Conservation (phyloP, 768 basidiomycete species). For the Chiua virens region DNA sequence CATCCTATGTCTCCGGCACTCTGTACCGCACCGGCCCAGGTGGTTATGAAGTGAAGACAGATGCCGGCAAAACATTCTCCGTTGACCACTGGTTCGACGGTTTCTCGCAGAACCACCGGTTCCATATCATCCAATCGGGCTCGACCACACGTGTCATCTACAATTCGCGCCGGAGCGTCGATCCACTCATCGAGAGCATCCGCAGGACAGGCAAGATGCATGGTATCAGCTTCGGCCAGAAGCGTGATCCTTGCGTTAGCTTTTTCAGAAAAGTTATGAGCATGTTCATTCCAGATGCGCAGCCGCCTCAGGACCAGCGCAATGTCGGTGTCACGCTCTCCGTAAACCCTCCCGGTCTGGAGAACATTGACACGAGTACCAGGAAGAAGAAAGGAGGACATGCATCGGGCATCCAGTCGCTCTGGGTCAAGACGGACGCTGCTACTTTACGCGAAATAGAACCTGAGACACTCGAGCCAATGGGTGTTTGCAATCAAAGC, state of each 20-base stretch:
- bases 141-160: constrained; percentile 31
- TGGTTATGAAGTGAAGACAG: constrained; percentile 24
- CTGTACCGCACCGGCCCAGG: constrained; percentile 42
- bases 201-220: constrained; percentile 22
- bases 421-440: constrained; percentile 35
- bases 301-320: neutral
- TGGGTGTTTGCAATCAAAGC: constrained; percentile 29
- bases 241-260: constrained; percentile 31
- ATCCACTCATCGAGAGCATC: constrained; percentile 29
- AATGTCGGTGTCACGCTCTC: constrained; percentile 32
- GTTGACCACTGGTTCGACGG: constrained; percentile 44
- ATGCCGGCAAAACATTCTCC: constrained; percentile 23
- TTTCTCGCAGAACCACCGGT: constrained; percentile 39
- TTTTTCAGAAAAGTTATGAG: constrained; percentile 33
- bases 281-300: constrained; percentile 25
- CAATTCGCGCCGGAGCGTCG: constrained; percentile 32
- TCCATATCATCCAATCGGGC: constrained; percentile 34
- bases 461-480: constrained; percentile 38
- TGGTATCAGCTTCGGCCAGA: constrained; percentile 28
- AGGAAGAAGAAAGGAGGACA: constrained; percentile 23
- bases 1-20: constrained; percentile 36
- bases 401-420: constrained; percentile 25
- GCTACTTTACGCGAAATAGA: constrained; percentile 33
- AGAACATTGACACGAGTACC: constrained; percentile 22
- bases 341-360: constrained; percentile 29